Conservation (phyloP, 441 rosid species). For the Populus hybrid region DNA sequence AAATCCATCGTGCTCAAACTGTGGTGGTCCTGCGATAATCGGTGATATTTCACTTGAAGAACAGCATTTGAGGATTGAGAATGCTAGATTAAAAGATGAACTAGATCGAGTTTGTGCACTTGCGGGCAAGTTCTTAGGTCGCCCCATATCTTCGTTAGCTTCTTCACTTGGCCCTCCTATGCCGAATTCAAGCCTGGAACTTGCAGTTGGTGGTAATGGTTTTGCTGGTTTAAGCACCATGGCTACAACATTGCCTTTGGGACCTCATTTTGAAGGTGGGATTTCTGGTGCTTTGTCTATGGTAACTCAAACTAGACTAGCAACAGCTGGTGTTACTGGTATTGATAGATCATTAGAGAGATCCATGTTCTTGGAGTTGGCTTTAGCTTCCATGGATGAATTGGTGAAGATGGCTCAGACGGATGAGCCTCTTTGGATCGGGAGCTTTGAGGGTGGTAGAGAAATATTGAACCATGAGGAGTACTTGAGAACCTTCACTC, state of each 20-base stretch:
- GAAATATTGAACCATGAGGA: conserved; percentile 68
- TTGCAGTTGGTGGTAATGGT: conserved; percentile 63
- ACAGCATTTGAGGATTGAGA: conserved; percentile 88
- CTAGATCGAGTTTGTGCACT: conserved; percentile 72
- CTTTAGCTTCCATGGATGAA: conserved; percentile 88
- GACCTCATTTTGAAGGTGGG: conserved; percentile 45
- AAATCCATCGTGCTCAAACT: conserved; percentile 76
- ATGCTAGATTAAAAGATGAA: conserved; percentile 83
- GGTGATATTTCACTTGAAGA: conserved; percentile 82
- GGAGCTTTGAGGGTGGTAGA: conserved; percentile 52
- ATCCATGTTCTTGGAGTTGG: conserved; percentile 67
- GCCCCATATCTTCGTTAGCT: conserved; percentile 48
- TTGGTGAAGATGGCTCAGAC: conserved; percentile 66
- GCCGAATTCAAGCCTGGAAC: conserved; percentile 57
- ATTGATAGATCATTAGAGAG: conserved; percentile 52
- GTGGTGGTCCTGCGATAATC: conserved; percentile 79
- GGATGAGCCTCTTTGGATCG: conserved; percentile 66
- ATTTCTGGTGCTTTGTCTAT: conserved; percentile 30
- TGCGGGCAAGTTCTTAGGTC: conserved; percentile 82
- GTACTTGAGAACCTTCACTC: conserved; percentile 51
- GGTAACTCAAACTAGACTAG: conserved; percentile 26
- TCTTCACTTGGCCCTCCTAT: conserved; percentile 35
- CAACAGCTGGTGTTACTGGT: conserved; percentile 27
- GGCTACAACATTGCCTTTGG: conserved; percentile 45
- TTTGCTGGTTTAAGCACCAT: conserved; percentile 41